phyloP scores from a whole-genome alignment of 2,329 filamentous ascomycete species.

The Incumbomyces delicatus region DNA sequence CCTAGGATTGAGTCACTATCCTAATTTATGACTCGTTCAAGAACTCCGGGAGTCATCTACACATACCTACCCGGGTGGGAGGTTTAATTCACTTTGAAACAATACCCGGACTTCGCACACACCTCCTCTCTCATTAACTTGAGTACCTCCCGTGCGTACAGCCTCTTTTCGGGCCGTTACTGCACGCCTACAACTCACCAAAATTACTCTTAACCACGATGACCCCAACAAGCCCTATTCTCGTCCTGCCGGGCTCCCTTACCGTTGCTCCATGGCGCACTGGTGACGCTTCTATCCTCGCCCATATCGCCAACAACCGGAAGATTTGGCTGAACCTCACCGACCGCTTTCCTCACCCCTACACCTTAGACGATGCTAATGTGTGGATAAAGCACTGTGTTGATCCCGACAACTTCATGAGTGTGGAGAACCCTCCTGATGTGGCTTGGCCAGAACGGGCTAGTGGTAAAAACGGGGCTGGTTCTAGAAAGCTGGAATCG shows the following conservation, averaged over 20 bases:
- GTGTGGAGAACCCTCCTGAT: neutral
- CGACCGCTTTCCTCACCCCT: constrained; percentile 6
- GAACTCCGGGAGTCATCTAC: too few relatives aligned
- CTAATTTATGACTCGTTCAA: too few relatives aligned
- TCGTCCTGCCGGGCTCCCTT: neutral
- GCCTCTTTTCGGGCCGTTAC: too few relatives aligned
- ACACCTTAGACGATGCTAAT: constrained; percentile 3
- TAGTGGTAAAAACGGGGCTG: too few relatives aligned
- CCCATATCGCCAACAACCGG: constrained; percentile 16
- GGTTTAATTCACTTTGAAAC: too few relatives aligned
- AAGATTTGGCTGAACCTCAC: constrained; percentile 7
- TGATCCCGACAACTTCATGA: neutral
- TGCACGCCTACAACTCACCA: too few relatives aligned
- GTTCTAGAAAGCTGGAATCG: neutral
- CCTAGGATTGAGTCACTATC: too few relatives aligned
- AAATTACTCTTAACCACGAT: neutral
- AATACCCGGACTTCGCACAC: too few relatives aligned
- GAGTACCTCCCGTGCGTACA: too few relatives aligned
- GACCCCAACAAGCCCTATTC: neutral
- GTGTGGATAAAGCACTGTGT: neutral
- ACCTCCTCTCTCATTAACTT: too few relatives aligned
- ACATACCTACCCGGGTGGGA: too few relatives aligned
- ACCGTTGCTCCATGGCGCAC: neutral
- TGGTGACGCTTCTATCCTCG: constrained; percentile 5
- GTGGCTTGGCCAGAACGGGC: neutral